A percentile compares a stretch with the other conserved stretches of the same genome.
phyloP scores from a whole-genome alignment of 306 rosid genomes.

The Sindora glabra region DNA sequence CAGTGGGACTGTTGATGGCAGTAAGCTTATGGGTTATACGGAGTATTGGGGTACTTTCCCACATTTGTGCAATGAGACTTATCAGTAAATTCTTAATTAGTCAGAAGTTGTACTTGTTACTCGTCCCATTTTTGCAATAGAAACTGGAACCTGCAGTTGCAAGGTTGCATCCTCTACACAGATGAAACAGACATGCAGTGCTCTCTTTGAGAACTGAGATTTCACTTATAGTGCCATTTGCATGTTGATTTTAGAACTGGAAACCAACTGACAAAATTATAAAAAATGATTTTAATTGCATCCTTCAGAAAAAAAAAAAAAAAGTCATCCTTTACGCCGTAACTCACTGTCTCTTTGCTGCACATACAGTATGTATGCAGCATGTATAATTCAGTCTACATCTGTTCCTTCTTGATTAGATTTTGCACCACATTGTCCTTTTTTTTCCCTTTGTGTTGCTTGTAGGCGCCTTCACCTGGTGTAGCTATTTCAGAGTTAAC shows the following conservation, averaged over 20 bases:
- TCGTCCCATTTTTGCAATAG: conserved; percentile 1
- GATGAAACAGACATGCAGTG: not conserved
- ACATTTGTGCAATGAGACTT: conserved; percentile 11
- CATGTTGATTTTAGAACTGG: not conserved
- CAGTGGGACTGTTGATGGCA: conserved; percentile 96
- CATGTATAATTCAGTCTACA: not conserved
- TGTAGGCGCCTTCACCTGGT: conserved; percentile 88
- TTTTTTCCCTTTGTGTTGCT: conserved; percentile 7
- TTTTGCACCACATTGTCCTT: not conserved
- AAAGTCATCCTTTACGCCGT: not conserved
- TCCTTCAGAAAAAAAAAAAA: too few species aligned
- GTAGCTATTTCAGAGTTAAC: conserved; percentile 82
- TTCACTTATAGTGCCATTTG: not conserved
- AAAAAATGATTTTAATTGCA: not conserved
- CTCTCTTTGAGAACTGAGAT: not conserved
- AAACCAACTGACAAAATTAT: not conserved
- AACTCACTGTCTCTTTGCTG: not conserved
- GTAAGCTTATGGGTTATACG: conserved; percentile 89
- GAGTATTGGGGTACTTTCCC: conserved; percentile 76
- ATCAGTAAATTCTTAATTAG: conserved; percentile 17
- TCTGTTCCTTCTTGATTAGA: not conserved
- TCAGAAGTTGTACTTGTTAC: not conserved
- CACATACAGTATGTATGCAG: not conserved
- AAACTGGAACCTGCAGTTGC: not conserved
- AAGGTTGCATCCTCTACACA: not conserved